phyloP scores from a whole-genome alignment of 2,329 filamentous ascomycete species.

The Xylariales sp. region DNA sequence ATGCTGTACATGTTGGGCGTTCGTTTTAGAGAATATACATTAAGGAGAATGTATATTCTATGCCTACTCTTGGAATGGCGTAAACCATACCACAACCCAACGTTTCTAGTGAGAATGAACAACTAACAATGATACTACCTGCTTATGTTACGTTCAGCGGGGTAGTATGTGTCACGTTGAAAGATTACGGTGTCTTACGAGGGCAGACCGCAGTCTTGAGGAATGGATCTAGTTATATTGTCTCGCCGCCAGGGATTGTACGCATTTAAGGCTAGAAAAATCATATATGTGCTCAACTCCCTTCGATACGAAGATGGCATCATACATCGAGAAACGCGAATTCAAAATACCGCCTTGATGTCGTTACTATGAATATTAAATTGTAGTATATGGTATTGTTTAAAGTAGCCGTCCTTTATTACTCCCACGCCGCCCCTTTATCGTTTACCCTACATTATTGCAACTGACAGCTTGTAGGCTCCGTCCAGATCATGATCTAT shows the following conservation, averaged over 20 bases:
- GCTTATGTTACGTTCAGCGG: not conserved
- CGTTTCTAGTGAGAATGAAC: not conserved
- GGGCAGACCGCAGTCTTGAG: not conserved
- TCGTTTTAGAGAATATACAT: not conserved
- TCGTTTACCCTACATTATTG: not conserved
- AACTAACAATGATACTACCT: not conserved
- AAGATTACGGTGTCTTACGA: not conserved
- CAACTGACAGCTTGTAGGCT: not conserved
- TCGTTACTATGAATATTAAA: conserved; percentile 7
- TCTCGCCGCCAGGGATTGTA: not conserved
- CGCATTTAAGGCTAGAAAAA: conserved; percentile 2
- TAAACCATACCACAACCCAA: not conserved
- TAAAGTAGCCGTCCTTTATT: not conserved
- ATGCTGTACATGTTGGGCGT: not conserved
- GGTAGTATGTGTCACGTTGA: not conserved
- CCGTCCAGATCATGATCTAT: conserved; percentile 4
- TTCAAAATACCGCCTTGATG: not conserved
- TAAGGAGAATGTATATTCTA: not conserved
- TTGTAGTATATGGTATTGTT: conserved; percentile 23
- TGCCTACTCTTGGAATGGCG: too few relatives aligned
- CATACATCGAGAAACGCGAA: not conserved
- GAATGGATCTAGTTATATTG: conserved; percentile 5
- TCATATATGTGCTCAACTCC: not conserved
- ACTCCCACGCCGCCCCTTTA: conserved; percentile 5
- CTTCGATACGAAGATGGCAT: not conserved